Base-by-base conservation (phyloP, 2,329 filamentous ascomycete species). In the Cladorrhinum sp. region DNA sequence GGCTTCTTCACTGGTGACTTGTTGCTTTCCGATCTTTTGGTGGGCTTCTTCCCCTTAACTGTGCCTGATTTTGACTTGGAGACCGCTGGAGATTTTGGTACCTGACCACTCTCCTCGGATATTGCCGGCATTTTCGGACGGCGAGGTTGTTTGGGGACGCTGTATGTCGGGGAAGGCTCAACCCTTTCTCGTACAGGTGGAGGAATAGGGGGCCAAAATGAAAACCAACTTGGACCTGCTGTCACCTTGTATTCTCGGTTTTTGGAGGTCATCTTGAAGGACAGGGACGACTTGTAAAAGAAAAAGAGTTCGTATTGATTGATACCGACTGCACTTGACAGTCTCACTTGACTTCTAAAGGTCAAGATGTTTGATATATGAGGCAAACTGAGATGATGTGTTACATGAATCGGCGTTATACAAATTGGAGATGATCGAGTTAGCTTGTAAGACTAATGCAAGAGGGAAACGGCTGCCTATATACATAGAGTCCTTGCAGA, bases 1-100 rank as follows among this genome's bases (percentile, higher is more conserved):
- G 18, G 18, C n/a, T 46, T 46, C n/a, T 46, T 46, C 18, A 18
- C n/a, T 18, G 16, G 7, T 18, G 16, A 20, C 18, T 46, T 46
- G 3, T 46, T 46, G n/a, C 16, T 21, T 20, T 46, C 42, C 4
- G 42, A 9, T 21, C 18, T 21, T 16, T 46, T 46, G n/a, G 16
- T 12, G 3, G 42, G 10, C 42, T 46, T 46, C 10, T 46, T 46
- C 16, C 42, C 42, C 10, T 46, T 46, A 16, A 46, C 42, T 8
- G 42, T 46, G 24, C 62, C 55, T 4, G 64, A 36, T 33, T 68
- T 66, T 9, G 72, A 77, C 58, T 79, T 75, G 3, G 20, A 52
- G 16, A 61, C 24, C 7, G 46, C 39, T n/a, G 60, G 55, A 0
- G 62, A 16, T 51, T 59, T 61, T 16, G 60, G 39, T 10, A 39